Percentiles rank a stretch among this genome's conserved stretches.
Evolutionary conservation across 306 rosid genomes (phyloP).

Genomic region (Prunus kanzakura): DNA sequence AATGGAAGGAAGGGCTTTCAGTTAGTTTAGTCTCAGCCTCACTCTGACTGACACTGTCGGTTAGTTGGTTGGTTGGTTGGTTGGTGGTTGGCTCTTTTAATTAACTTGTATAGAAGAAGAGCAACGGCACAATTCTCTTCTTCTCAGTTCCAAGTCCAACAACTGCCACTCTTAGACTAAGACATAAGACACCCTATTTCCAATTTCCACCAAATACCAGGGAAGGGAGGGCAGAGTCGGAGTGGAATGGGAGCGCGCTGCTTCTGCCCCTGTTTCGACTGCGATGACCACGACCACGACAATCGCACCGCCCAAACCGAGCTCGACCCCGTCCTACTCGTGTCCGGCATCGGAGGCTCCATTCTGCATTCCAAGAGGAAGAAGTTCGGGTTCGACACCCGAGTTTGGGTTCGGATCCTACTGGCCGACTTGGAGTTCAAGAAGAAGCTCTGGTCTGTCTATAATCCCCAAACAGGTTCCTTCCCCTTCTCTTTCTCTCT

Average conservation of each 20-base stretch:
- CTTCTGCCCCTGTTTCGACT: conserved; percentile 47
- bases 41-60: neutral
- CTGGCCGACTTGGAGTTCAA: conserved; percentile 74
- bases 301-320: conserved; percentile 17
- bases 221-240: neutral
- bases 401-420: conserved; percentile 83
- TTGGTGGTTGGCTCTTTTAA: neutral
- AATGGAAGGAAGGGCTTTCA: no score
- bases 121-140: neutral
- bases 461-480: conserved; percentile 80
- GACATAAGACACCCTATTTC: no score
- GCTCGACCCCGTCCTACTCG: conserved; percentile 75
- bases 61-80: no score
- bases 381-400: conserved; percentile 61
- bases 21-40: neutral
- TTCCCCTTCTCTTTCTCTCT: neutral
- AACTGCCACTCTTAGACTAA: no score
- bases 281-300: conserved; percentile 14
- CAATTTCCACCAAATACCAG: neutral
- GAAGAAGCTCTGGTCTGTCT: conserved; percentile 68
- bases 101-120: neutral
- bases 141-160: neutral
- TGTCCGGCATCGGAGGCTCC: conserved; percentile 92
- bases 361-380: conserved; percentile 60
- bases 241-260: conserved; percentile 23